phyloP scores from a whole-genome alignment of 257 asterid genomes.

The Plantago elongata region DNA sequence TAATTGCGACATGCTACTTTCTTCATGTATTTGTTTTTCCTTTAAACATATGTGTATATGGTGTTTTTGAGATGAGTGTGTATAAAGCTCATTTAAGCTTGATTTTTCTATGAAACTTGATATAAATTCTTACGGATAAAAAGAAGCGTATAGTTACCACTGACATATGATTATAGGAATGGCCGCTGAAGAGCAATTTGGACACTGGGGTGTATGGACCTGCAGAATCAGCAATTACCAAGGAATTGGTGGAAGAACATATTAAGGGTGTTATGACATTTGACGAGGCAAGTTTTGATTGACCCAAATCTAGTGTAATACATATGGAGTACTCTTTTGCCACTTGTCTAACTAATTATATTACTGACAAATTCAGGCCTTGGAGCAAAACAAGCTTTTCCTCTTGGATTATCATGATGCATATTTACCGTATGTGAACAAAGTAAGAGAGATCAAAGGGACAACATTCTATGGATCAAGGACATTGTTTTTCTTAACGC shows the following conservation, averaged over 20 bases:
- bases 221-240: conserved; percentile 58
- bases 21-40: not conserved
- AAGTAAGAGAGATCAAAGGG: conserved; percentile 49
- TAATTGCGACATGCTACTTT: not conserved
- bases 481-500: conserved; percentile 54
- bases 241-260: conserved; percentile 39
- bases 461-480: conserved; percentile 74
- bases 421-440: conserved; percentile 56
- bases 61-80: not conserved
- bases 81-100: not conserved
- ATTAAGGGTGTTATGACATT: conserved; percentile 45
- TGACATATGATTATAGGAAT: conserved; percentile 39
- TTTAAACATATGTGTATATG: not conserved
- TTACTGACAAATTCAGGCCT: conserved; percentile 38
- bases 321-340: not conserved
- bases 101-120: not conserved
- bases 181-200: conserved; percentile 71
- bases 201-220: conserved; percentile 76
- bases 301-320: not conserved
- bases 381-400: conserved; percentile 60
- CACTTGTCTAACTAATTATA: not conserved
- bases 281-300: conserved; percentile 42
- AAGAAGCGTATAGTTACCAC: not conserved
- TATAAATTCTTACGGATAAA: not conserved
- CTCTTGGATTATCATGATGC: conserved; percentile 68